Conservation (phyloP, 345 rosid species). For the Microthlaspi erraticum region DNA sequence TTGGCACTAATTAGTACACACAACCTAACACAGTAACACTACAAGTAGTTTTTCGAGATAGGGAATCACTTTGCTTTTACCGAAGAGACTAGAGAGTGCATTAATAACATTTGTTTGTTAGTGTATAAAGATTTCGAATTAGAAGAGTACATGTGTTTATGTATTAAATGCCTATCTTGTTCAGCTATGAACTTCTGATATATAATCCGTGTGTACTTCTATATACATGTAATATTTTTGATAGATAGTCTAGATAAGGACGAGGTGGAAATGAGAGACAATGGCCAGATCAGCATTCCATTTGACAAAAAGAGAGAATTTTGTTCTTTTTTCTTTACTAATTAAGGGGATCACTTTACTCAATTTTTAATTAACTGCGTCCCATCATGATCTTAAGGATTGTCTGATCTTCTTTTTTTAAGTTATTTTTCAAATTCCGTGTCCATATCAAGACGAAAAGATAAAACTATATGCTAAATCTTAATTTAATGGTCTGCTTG, state of each 20-base stretch:
- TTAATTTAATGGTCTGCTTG: slow-evolving; percentile 5
- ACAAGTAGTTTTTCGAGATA: too few species aligned
- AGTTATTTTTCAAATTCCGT: not conserved
- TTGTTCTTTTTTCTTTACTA: not conserved
- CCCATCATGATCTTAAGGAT: not conserved
- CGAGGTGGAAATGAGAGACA: not conserved
- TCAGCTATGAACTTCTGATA: too few species aligned
- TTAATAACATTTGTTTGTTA: slow-evolving; percentile 19
- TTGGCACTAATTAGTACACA: too few species aligned
- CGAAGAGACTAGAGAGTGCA: slow-evolving; percentile 23
- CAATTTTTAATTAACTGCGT: slow-evolving; percentile 4
- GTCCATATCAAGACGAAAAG: slow-evolving; percentile 29
- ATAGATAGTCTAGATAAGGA: slow-evolving; percentile 20
- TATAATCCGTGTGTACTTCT: too few species aligned
- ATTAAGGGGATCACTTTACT: not conserved
- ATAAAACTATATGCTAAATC: not conserved
- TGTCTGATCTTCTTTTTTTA: not conserved
- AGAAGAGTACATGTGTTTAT: too few species aligned
- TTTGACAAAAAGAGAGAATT: slow-evolving; percentile 8
- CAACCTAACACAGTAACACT: too few species aligned
- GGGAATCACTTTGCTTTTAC: slow-evolving; percentile 16
- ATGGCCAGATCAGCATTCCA: slow-evolving; percentile 39
- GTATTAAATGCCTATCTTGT: too few species aligned
- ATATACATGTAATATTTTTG: too few species aligned
- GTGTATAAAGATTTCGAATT: not conserved